phyloP scores from a whole-genome alignment of 1,139 yeast genomes.

The Entelexis sorbosivorans region DNA sequence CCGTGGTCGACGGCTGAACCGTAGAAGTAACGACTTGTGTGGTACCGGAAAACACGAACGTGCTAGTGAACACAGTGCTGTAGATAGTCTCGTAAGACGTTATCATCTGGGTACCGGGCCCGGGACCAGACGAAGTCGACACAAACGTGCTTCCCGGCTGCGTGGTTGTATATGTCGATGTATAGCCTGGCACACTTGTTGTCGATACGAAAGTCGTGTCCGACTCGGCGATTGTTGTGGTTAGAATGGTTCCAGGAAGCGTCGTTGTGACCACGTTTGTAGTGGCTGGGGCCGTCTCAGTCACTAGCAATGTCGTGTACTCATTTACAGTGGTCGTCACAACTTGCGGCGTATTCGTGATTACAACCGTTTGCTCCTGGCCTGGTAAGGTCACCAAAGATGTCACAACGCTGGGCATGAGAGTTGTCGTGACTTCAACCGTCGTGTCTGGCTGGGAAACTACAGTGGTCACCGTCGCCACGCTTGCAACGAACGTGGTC shows the following conservation, averaged over 20 bases:
- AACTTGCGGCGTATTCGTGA: constrained; percentile 16
- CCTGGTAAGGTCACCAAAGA: constrained; percentile 7
- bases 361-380: constrained; percentile 8
- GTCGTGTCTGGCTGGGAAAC: constrained; percentile 9
- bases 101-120: constrained; percentile 5
- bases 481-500: constrained; percentile 9
- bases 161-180: constrained; percentile 9
- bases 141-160: constrained; percentile 6
- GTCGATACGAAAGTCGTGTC: constrained; percentile 9
- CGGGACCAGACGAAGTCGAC: constrained; percentile 4
- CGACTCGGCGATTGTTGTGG: neutral
- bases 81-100: constrained; percentile 8
- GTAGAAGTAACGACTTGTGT: constrained; percentile 7
- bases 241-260: constrained; percentile 8
- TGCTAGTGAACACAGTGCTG: constrained; percentile 13
- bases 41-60: constrained; percentile 8
- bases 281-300: constrained; percentile 13
- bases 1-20: constrained; percentile 10
- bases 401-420: constrained; percentile 4
- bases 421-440: constrained; percentile 6
- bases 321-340: constrained; percentile 10
- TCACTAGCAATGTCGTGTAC: neutral
- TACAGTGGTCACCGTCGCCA: constrained; percentile 3
- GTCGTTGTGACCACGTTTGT: constrained; percentile 3
- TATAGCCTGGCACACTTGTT: constrained; percentile 6